These are phyloP conservation scores for Solanum chmielewskii DNA, from an alignment of 257 asterid genomes.

Conservation along the genomic window DNA sequence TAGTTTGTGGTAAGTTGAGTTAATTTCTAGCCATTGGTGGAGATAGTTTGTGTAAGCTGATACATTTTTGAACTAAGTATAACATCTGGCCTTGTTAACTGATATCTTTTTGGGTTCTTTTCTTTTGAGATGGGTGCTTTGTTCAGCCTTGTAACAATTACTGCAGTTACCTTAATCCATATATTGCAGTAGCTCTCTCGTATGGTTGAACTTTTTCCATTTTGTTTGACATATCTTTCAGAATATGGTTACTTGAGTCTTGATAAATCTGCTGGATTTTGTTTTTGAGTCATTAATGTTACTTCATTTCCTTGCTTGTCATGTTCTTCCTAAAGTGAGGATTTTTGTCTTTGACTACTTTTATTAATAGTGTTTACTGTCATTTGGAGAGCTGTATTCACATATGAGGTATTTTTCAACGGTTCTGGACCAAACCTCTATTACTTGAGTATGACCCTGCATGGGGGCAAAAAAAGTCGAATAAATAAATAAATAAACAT, in stretches of 20 bases:
- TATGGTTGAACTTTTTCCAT: not conserved
- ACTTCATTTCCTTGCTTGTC: not conserved
- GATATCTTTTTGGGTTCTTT: not conserved
- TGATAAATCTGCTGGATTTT: not conserved
- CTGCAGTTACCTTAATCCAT: not conserved
- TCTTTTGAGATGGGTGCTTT: not conserved
- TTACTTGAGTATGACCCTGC: not conserved
- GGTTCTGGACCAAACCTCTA: not conserved
- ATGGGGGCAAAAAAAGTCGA: too few relatives aligned
- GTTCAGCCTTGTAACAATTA: not conserved
- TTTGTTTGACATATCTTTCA: not conserved
- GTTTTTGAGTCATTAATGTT: not conserved
- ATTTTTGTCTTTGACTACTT: not conserved
- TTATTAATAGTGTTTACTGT: not conserved
- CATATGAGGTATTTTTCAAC: not conserved
- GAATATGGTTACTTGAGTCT: not conserved
- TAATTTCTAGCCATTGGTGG: not conserved
- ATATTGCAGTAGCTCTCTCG: not conserved
- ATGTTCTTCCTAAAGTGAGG: not conserved
- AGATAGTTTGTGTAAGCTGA: not conserved
- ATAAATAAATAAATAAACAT: too few relatives aligned
- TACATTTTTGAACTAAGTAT: not conserved
- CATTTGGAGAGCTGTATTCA: not conserved
- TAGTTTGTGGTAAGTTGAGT: conserved; percentile 63
- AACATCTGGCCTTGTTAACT: not conserved